Base-by-base conservation (phyloP, 257 asterid genomes). In the Gynochthodes officinalis region DNA sequence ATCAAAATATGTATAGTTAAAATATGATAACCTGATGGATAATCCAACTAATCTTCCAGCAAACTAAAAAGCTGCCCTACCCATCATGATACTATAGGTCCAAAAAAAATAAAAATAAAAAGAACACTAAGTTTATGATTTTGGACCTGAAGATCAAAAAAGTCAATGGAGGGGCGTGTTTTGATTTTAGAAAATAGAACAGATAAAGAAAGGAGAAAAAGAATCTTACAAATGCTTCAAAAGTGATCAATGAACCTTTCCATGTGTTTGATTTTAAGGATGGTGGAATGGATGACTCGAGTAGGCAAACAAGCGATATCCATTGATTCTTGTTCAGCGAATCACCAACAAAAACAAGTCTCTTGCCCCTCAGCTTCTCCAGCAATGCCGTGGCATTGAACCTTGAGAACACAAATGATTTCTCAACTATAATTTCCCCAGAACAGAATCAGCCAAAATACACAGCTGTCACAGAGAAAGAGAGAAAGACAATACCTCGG, bases 181-280 rank as follows among this genome's bases (percentile, higher is more conserved):
- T 53, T 53, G 7, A 53, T 0, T n/a, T n/a, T n/a, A n/a, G n/a
- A 37, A 12, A n/a, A 23, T 21, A 37, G 3, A 39, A 42, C 59
- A 77, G 68, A 86, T 79, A 15, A 39, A 61, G 72, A 73, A 87
- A 62, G 15, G 54, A 7, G 32, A 33, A 66, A 73, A 88, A 65
- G 11, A 57, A 53, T 42, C 86, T 81, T 54, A 92, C 97, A 61
- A 81, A 85, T 42, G 92, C 93, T 75, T 83, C 80, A 90, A 89
- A 89, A 78, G 96, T 90, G 92, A 89, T 88, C 86, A 93, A 85
- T 48, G 95, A 75, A 82, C 96, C 95, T 52, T 87, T 87, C 86
- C 87, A 84, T 82, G 83, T 86, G 84, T 84, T 83, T 81, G 84
- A 55, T 58, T 72, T 65, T 25, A 81, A 30, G 0, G 90, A 58